Base-by-base conservation (phyloP, 768 basidiomycete genomes). In the Hypholoma fasciculare region DNA sequence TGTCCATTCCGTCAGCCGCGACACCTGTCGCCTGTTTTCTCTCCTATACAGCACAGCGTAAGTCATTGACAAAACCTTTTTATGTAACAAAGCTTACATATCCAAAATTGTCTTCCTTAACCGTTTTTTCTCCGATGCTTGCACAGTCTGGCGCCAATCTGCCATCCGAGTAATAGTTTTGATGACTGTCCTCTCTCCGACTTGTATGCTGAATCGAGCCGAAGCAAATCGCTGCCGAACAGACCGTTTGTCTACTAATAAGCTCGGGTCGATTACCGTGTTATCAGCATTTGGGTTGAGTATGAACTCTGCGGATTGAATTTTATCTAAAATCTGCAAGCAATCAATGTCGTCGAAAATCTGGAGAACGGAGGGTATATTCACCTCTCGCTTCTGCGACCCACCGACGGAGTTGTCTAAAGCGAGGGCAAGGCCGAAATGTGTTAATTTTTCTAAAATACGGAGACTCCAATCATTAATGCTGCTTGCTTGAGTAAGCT, bases 81-180 rank as follows among this genome's bases (percentile, higher is more conserved):
- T 5, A 14, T 52, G 3, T 23, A 39, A 14, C 49, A 13, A 40
- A 48, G 39, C 85, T 56, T 57, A 93, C 92, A 87, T 67, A 69
- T 94, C 92, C n/a, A 92, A 73, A 2, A 86, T 67, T 23, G 77
- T 83, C 70, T 92, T 92, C 39, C 89, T 78, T 57, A 90, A 68
- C 2, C 90, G 78, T 71, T 92, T 92, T 63, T 76, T 76, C 72
- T 94, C 92, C 0, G 89, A 87, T 5, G 71, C 72, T 43, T 84
- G 77, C 39, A 94, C 86, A 3, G 82, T 84, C 62, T 83, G 80
- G 54, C 89, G 76, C 92, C 92, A 94, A 55, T 90, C 87, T 23
- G 80, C 77, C 67, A 90, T 85, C 48, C 86, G 78, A 8, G 74
- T 67, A 26, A 85, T 82, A 0, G 84, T 83, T 67, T 90, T 89